phyloP scores from a whole-genome alignment of 768 basidiomycete genomes.

The Chlorophyllum brunneum region DNA sequence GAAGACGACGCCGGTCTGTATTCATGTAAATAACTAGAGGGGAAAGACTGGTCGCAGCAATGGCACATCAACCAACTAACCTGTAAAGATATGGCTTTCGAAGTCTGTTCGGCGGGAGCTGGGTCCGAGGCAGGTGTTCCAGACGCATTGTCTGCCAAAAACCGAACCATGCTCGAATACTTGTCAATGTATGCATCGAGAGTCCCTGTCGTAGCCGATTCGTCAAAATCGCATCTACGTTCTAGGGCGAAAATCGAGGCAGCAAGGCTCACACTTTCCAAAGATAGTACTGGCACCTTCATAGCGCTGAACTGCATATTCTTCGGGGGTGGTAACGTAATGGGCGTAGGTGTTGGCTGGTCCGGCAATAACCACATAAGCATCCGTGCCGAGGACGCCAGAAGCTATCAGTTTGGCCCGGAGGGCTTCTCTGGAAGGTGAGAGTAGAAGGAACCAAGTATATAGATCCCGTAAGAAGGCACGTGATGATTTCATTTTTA shows the following conservation, averaged over 20 bases:
- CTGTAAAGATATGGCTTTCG: constrained; percentile 65
- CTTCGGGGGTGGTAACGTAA: constrained; percentile 70
- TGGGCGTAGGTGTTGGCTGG: constrained; percentile 82
- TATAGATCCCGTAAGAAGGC: constrained; percentile 19
- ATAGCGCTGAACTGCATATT: constrained; percentile 72
- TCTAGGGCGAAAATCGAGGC: background rate
- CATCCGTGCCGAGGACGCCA: constrained; percentile 59
- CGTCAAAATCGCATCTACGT: background rate
- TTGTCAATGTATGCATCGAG: constrained; percentile 81
- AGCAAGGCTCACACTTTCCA: constrained; percentile 58
- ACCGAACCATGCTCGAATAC: constrained; percentile 63
- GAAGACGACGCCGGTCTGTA: constrained; percentile 57
- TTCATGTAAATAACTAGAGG: background rate
- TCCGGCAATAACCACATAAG: constrained; percentile 74
- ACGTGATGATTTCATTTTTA: background rate
- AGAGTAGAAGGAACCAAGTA: background rate
- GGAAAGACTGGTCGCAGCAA: background rate
- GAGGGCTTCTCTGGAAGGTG: constrained; percentile 52
- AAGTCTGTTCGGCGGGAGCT: constrained; percentile 60
- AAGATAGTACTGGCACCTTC: constrained; percentile 81
- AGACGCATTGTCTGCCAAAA: constrained; percentile 46
- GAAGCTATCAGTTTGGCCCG: constrained; percentile 60
- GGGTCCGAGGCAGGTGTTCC: constrained; percentile 58
- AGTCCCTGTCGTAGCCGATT: constrained; percentile 42
- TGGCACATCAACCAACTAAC: constrained; percentile 26